phyloP scores from a whole-genome alignment of 768 basidiomycete genomes.

The Tephrocybe sp. region DNA sequence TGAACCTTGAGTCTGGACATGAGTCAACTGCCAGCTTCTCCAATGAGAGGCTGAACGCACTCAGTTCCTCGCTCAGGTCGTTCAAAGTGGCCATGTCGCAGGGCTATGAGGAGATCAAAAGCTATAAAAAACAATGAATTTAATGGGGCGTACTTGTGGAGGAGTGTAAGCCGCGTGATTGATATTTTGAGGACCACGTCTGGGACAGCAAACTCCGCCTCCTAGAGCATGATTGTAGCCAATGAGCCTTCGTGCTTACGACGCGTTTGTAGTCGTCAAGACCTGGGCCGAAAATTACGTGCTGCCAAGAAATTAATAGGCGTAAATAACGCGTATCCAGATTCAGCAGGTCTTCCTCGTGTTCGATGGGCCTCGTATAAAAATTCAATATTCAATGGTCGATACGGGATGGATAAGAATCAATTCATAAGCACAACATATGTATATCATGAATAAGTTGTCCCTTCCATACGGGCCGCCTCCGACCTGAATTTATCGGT shows the following conservation, averaged over 20 bases:
- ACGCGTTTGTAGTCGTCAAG: no score
- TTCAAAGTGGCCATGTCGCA: conserved; percentile 51
- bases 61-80: conserved; percentile 71
- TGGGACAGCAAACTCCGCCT: not conserved
- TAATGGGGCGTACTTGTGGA: conserved; percentile 12
- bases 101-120: conserved; percentile 14
- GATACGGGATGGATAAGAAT: no score
- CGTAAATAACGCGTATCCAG: not conserved
- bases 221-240: not conserved
- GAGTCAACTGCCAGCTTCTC: not conserved
- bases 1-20: conserved; percentile 75
- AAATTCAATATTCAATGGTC: no score
- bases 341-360: not conserved
- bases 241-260: not conserved
- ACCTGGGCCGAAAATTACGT: no score
- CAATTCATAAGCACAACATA: no score
- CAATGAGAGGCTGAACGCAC: conserved; percentile 32
- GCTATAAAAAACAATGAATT: not conserved
- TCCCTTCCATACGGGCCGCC: conserved; percentile 69
- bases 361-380: no score
- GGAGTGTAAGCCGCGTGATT: conserved; percentile 12
- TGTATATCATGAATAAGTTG: conserved; percentile 19
- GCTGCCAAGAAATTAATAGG: no score
- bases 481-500: conserved; percentile 44
- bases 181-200: not conserved